Conservation (phyloP, 1,139 yeast species). For the Blastobotrys apis region DNA sequence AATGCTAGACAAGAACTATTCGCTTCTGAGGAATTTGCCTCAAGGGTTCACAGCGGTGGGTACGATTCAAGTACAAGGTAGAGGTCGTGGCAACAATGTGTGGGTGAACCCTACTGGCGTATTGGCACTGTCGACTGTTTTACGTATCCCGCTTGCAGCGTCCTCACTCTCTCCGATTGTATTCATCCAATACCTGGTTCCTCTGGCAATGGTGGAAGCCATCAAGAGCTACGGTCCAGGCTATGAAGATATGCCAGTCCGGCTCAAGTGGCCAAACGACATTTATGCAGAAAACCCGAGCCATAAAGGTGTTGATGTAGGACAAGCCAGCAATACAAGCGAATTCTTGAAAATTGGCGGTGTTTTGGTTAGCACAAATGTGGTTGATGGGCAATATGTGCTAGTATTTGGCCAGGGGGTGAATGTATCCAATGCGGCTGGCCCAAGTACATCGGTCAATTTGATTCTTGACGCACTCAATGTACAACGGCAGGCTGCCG, state of each 20-base stretch:
- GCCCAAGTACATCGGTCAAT: conserved; percentile 90
- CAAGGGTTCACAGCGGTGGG: conserved; percentile 72
- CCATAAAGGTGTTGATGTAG: conserved; percentile 18
- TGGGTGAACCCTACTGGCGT: conserved; percentile 97
- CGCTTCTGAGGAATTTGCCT: conserved; percentile 56
- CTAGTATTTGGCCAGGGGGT: conserved; percentile 79
- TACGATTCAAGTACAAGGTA: conserved; percentile 80
- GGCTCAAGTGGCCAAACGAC: conserved; percentile 97
- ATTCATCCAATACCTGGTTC: conserved; percentile 79
- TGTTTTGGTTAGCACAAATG: conserved; percentile 74
- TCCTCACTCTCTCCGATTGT: conserved; percentile 46
- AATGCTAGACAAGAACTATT: conserved; percentile 67
- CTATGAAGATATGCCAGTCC: conserved; percentile 69
- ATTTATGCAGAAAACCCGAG: conserved; percentile 67
- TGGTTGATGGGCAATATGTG: conserved; percentile 51
- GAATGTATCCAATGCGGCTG: conserved; percentile 76
- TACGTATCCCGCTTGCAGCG: conserved; percentile 49
- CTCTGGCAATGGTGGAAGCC: conserved; percentile 80
- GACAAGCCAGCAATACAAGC: conserved; percentile 39
- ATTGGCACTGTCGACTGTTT: conserved; percentile 70
- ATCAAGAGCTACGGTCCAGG: conserved; percentile 62
- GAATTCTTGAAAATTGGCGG: conserved; percentile 78
- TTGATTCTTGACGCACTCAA: conserved; percentile 57
- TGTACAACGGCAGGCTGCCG: conserved; percentile 41
- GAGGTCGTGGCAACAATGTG: conserved; percentile 91